Percentiles rank a stretch among this genome's conserved stretches.
Conservation (phyloP, 768 basidiomycete species). For the Boletus reticuloceps region DNA sequence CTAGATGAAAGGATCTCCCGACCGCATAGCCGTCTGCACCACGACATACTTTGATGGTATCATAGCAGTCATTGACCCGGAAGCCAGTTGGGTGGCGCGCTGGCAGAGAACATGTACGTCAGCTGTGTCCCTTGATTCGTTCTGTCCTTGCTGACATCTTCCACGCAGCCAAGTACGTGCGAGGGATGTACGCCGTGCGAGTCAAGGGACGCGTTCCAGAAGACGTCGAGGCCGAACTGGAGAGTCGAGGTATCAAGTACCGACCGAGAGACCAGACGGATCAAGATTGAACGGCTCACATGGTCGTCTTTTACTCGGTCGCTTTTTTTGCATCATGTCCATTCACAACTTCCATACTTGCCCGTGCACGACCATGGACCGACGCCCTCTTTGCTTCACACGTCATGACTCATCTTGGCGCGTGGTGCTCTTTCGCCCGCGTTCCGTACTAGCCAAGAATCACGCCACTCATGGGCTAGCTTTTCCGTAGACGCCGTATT, state of each 20-base stretch:
- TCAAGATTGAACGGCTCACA: conserved; percentile 46
- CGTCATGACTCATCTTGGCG: conserved; percentile 5
- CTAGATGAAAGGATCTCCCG: conserved; percentile 86
- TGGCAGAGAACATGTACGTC: conserved; percentile 92
- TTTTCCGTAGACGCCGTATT: conserved; percentile 10
- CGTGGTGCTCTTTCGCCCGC: not conserved
- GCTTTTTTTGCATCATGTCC: not conserved
- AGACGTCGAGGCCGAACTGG: conserved; percentile 79
- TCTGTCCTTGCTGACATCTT: conserved; percentile 1
- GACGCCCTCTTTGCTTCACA: conserved; percentile 9
- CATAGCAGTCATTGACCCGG: conserved; percentile 82
- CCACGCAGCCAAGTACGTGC: conserved; percentile 75
- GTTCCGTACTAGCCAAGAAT: conserved; percentile 5
- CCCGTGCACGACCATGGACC: not conserved
- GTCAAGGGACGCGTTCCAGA: conserved; percentile 84
- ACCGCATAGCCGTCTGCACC: conserved; percentile 83
- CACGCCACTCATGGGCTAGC: not conserved
- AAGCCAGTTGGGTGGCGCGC: conserved; percentile 90
- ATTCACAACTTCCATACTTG: not conserved
- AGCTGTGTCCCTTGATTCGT: not conserved
- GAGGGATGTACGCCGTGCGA: conserved; percentile 92
- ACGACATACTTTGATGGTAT: conserved; percentile 92
- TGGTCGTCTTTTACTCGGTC: not conserved
- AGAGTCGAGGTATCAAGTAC: conserved; percentile 75
- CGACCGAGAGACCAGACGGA: conserved; percentile 82